Percentiles rank a stretch among this genome's conserved stretches.
Evolutionary conservation across 768 basidiomycete species (phyloP).

Genomic region (Gelatoporia subvermispora): DNA sequence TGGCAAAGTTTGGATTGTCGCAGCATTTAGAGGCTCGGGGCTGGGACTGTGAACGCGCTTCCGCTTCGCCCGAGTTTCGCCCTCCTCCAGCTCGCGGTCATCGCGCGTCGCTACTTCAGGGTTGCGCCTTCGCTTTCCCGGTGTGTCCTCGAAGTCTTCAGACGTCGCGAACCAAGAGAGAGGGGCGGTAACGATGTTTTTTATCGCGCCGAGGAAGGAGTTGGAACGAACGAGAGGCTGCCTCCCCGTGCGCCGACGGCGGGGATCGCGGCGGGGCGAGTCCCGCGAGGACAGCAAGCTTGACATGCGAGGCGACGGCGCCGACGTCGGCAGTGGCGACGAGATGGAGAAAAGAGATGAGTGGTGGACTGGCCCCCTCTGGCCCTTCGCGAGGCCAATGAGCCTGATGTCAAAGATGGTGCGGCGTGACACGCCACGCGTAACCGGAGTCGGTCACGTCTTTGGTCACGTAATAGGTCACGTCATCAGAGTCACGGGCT

Average conservation of each 20-base stretch:
- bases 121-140: slow-evolving; percentile 28
- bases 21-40: neutral
- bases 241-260: slow-evolving; percentile 3
- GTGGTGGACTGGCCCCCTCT: neutral
- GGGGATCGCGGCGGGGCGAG: slow-evolving; percentile 9
- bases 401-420: no score
- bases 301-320: slow-evolving; percentile 12
- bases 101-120: slow-evolving; percentile 13
- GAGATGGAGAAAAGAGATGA: slow-evolving; percentile 5
- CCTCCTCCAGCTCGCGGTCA: slow-evolving; percentile 13
- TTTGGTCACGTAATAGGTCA: slow-evolving; percentile 5
- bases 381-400: no score
- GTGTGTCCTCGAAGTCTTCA: slow-evolving; percentile 23
- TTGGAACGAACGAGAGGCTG: slow-evolving; percentile 19
- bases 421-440: no score
- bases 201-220: slow-evolving; percentile 29
- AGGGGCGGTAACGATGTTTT: slow-evolving; percentile 29
- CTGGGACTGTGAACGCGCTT: slow-evolving; percentile 25
- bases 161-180: slow-evolving; percentile 27
- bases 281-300: slow-evolving; percentile 6
- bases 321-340: neutral
- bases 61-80: slow-evolving; percentile 22
- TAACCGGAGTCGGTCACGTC: slow-evolving; percentile 6
- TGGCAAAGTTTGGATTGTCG: slow-evolving; percentile 7
- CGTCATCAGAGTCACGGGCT: slow-evolving; percentile 7